A percentile compares a stretch with the other conserved stretches of the same genome.
phyloP scores from a whole-genome alignment of 139 green algal genomes.

The Chlamydomonas urium region DNA sequence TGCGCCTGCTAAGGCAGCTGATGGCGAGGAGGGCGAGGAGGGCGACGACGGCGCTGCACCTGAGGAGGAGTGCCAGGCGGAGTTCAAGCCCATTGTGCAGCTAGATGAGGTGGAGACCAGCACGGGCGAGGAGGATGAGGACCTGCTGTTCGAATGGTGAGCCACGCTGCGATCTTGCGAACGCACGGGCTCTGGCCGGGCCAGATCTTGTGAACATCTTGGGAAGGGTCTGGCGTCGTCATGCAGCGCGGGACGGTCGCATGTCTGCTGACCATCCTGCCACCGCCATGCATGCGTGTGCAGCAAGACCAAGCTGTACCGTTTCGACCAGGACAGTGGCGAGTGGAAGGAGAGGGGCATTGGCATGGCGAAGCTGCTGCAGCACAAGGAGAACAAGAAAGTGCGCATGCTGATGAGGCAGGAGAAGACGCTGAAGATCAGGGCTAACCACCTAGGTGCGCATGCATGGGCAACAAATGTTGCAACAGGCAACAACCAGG shows the following conservation, averaged over 20 bases:
- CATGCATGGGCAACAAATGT: no score
- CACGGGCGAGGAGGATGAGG: slow-evolving; percentile 95
- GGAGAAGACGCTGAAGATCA: slow-evolving; percentile 98
- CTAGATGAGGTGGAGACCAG: slow-evolving; percentile 90
- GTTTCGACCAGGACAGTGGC: slow-evolving; percentile 79
- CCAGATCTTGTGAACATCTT: neutral
- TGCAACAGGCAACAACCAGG: no score
- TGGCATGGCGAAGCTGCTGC: slow-evolving; percentile 81
- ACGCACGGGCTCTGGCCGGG: no score
- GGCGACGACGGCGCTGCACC: slow-evolving; percentile 56
- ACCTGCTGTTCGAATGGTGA: slow-evolving; percentile 81
- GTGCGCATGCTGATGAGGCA: slow-evolving; percentile 94
- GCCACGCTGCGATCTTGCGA: slow-evolving; percentile 25
- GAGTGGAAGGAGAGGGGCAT: slow-evolving; percentile 99
- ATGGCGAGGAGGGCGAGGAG: slow-evolving; percentile 33
- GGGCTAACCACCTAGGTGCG: slow-evolving; percentile 90
- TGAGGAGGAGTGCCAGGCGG: slow-evolving; percentile 88
- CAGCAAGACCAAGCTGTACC: slow-evolving; percentile 98
- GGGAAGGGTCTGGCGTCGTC: neutral
- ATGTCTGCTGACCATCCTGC: neutral
- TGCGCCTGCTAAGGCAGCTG: slow-evolving; percentile 24
- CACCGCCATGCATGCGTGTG: slow-evolving; percentile 11
- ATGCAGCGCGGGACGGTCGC: neutral
- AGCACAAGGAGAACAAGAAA: slow-evolving; percentile 90
- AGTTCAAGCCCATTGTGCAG: slow-evolving; percentile 94